A percentile compares a stretch with the other conserved stretches of the same genome.
phyloP scores from a whole-genome alignment of 305 asterid genomes.

The Salvia sclarea region DNA sequence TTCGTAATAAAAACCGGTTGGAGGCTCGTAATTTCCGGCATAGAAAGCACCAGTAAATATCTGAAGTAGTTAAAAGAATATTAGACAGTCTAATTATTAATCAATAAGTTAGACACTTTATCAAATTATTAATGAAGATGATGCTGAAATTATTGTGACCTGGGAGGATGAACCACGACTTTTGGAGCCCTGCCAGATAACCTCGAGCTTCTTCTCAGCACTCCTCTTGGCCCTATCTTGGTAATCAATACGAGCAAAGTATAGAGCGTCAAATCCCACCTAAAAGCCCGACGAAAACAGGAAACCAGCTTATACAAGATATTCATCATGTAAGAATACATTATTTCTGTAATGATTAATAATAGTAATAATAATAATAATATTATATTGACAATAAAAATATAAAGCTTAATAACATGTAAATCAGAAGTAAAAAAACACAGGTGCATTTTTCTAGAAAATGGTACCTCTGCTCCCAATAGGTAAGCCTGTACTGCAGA shows the following conservation, averaged over 20 bases:
- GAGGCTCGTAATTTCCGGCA: constrained; percentile 87
- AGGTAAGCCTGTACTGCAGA: constrained; percentile 99
- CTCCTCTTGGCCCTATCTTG: constrained; percentile 94
- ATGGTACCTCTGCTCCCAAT: constrained; percentile 89
- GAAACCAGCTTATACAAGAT: too few relatives aligned
- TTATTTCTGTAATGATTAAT: too few relatives aligned
- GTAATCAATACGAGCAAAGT: constrained; percentile 94
- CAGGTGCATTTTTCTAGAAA: too few relatives aligned
- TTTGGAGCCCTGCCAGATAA: constrained; percentile 90
- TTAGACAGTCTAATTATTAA: neutral
- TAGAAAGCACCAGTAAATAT: constrained; percentile 97
- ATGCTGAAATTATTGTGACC: constrained; percentile 10
- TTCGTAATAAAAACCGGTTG: constrained; percentile 79
- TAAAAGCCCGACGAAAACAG: too few relatives aligned
- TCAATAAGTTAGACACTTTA: neutral
- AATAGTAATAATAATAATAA: too few relatives aligned
- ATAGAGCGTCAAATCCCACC: constrained; percentile 97
- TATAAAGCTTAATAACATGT: too few relatives aligned
- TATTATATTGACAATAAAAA: too few relatives aligned
- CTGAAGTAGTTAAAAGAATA: constrained; percentile 42
- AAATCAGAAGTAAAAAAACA: too few relatives aligned
- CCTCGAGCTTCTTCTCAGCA: constrained; percentile 82
- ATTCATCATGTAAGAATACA: too few relatives aligned
- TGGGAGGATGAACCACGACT: constrained; percentile 65
- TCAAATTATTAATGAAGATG: neutral